phyloP scores from a whole-genome alignment of 345 rosid species.

The Eucalyptus sp. region DNA sequence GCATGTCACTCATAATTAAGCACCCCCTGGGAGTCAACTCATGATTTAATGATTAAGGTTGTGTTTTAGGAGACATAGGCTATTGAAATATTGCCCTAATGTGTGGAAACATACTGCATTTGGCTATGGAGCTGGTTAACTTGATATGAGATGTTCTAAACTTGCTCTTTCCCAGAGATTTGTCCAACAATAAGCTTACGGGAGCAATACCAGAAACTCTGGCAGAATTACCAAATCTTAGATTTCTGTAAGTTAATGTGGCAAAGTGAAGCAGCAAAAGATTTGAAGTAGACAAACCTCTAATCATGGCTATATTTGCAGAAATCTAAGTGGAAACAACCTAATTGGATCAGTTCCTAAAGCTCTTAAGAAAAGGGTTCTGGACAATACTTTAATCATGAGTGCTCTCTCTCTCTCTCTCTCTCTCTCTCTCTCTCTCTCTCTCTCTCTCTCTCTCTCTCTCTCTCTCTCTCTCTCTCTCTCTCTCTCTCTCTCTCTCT shows the following conservation, averaged over 20 bases:
- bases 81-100: background rate
- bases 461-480: no score
- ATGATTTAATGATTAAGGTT: background rate
- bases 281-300: background rate
- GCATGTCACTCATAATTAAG: background rate
- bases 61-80: background rate
- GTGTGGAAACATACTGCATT: background rate
- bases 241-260: constrained; percentile 24
- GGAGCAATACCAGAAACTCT: constrained; percentile 34
- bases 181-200: constrained; percentile 38
- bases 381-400: background rate
- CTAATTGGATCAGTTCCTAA: constrained; percentile 26
- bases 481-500: no score
- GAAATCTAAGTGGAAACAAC: constrained; percentile 31
- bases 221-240: constrained; percentile 11
- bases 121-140: background rate
- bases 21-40: background rate
- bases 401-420: background rate
- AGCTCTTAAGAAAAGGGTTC: constrained; percentile 11
- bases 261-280: background rate
- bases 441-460: background rate
- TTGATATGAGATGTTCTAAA: background rate
- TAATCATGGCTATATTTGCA: background rate
- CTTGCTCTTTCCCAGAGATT: constrained; percentile 22
- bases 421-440: no score